phyloP scores from a whole-genome alignment of 805 yeast genomes.

The Dipodascopsis uninucleata region DNA sequence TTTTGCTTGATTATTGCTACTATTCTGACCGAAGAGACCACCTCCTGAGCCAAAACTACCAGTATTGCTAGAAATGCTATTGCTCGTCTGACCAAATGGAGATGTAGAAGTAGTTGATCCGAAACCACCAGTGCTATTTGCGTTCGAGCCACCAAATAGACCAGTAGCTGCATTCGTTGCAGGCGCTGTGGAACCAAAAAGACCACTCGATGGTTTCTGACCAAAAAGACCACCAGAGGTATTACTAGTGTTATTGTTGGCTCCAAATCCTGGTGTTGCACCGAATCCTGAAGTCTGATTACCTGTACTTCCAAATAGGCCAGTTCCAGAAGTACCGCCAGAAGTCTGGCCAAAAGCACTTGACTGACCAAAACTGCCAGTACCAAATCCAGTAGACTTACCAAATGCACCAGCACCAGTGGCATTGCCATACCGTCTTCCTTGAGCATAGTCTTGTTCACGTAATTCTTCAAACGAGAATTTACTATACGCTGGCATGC shows the following conservation, averaged over 20 bases:
- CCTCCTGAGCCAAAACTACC: constrained; percentile 28
- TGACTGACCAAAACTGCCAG: constrained; percentile 32
- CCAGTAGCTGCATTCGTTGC: constrained; percentile 18
- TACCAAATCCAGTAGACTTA: constrained; percentile 29
- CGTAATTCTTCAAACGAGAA: constrained; percentile 86
- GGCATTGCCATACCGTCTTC: constrained; percentile 42
- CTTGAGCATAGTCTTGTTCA: constrained; percentile 77
- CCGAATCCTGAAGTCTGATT: constrained; percentile 29
- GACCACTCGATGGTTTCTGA: constrained; percentile 19
- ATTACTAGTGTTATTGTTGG: constrained; percentile 23
- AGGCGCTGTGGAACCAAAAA: no score
- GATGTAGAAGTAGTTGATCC: constrained; percentile 18
- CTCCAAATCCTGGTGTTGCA: constrained; percentile 22
- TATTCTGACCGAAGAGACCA: constrained; percentile 36
- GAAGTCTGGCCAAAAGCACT: constrained; percentile 17
- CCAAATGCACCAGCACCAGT: constrained; percentile 31
- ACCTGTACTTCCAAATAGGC: constrained; percentile 44
- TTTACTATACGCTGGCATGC: constrained; percentile 87
- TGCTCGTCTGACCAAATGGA: constrained; percentile 21
- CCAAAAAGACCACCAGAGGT: constrained; percentile 39
- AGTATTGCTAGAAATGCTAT: constrained; percentile 14
- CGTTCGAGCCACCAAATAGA: constrained; percentile 26
- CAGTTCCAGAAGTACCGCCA: constrained; percentile 27
- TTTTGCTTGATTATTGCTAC: no score
- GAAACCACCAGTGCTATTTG: constrained; percentile 16